Evolutionary conservation across 2,329 filamentous ascomycete species (phyloP), one percentile per base, ranked within the genome.

Genomic region (Achaetomium macrosporum): DNA sequence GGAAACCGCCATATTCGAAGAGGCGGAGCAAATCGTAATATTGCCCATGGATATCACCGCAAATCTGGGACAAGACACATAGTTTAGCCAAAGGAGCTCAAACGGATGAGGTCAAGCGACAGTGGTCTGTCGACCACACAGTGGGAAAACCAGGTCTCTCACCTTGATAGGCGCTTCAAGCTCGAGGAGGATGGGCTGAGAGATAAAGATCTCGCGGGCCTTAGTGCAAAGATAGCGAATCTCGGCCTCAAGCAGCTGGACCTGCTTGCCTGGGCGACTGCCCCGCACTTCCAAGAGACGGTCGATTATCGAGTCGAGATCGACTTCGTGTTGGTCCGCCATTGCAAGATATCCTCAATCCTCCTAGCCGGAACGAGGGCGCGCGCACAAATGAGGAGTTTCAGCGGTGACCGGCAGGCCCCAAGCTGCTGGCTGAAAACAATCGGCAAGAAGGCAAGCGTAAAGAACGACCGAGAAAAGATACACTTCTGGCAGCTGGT

Each of bases 161-260:
- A 96, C 92, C 90, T 99, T 99, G 76, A 99, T 97, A 58, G 93
- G 93, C 68, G 93, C 93, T 75, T 97, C 93, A 47, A 99, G 83
- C 78, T 99, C 93, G 62, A 99, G 84, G 63, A 99, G 79, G 68
- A 97, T 97, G 62, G 93, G 93, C 78, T 99, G 93, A 58, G 91
- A 96, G 73, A 99, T 97, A 79, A 99, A 97, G 67, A 99, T 97
- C 78, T 99, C 93, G 62, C 93, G 87, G 59, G 92, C 91, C 79
- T 97, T 97, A 71, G 92, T 96, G 83, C 93, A 99, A 61, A 99
- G 83, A 74, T 84, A 96, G 69, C 92, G 87, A 65, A 99, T 99
- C 77, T 97, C 93, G 57, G 89, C 85, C 74, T 99, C 93, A 62
- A 96, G 79, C 63, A 99, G 83, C 77, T 97, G 92, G 51, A 99